Percentiles rank a stretch among this genome's conserved stretches.
These are phyloP conservation scores for Phylloporus sp. DNA, from an alignment of 768 basidiomycete species.

Conservation along the genomic window DNA sequence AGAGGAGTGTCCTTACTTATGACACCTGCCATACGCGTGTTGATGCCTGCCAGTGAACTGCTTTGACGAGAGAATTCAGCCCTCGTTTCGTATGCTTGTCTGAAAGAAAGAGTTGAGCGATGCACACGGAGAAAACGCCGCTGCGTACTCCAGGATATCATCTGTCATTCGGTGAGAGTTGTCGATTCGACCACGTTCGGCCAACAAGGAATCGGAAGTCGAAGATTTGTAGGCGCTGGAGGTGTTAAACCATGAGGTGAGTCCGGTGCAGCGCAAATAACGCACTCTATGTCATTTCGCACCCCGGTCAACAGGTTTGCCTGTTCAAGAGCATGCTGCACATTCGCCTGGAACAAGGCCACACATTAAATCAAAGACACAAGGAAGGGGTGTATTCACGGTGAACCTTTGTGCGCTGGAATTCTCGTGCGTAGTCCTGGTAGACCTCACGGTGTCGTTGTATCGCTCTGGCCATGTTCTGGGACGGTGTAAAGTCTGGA, in stretches of 20 bases:
- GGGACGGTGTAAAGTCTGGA: constrained; percentile 62
- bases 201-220: constrained; percentile 79
- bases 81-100: constrained; percentile 96
- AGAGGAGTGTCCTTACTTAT: constrained; percentile 51
- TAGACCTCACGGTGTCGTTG: constrained; percentile 89
- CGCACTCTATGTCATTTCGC: constrained; percentile 93
- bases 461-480: constrained; percentile 83
- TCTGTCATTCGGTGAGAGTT: constrained; percentile 95
- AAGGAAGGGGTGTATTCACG: not conserved
- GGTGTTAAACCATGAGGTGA: not conserved
- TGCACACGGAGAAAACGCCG: not conserved
- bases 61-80: constrained; percentile 88
- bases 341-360: constrained; percentile 55
- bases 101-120: constrained; percentile 28
- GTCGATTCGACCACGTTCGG: constrained; percentile 87
- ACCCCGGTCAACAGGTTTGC: constrained; percentile 87
- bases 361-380: not conserved
- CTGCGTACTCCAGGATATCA: constrained; percentile 70
- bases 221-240: constrained; percentile 87
- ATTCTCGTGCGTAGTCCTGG: constrained; percentile 82
- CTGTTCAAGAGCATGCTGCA: constrained; percentile 79
- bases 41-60: constrained; percentile 69
- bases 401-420: constrained; percentile 76
- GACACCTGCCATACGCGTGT: constrained; percentile 78
- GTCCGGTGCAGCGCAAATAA: constrained; percentile 1